phyloP scores from a whole-genome alignment of 495 filamentous ascomycete genomes.

The Penicillium paxilli region DNA sequence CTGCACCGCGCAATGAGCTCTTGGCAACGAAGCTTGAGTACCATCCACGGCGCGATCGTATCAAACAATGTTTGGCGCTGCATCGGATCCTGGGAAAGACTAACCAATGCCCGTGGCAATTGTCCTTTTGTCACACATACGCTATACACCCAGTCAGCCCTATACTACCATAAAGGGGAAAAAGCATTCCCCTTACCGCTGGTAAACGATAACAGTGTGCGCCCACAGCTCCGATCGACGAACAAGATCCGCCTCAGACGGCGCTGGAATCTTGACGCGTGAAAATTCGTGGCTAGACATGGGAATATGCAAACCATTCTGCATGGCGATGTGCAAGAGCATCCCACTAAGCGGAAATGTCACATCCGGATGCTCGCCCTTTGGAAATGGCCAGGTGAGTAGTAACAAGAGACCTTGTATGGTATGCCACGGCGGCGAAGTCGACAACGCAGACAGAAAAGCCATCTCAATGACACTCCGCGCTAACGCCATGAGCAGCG shows the following conservation, averaged over 20 bases:
- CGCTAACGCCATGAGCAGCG: constrained; percentile 37
- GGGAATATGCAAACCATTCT: constrained; percentile 50
- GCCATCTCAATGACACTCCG: constrained; percentile 46
- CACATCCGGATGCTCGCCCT: constrained; percentile 41
- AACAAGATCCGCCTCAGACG: constrained; percentile 35
- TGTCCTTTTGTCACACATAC: constrained; percentile 42
- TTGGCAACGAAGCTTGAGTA: constrained; percentile 34
- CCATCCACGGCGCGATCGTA: constrained; percentile 32
- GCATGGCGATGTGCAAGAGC: constrained; percentile 49
- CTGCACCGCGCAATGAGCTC: constrained; percentile 38
- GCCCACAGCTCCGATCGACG: constrained; percentile 46
- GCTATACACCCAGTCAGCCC: constrained; percentile 8
- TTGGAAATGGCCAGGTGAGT: constrained; percentile 52
- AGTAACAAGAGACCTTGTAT: constrained; percentile 51
- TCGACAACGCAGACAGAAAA: constrained; percentile 38
- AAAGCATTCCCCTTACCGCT: constrained; percentile 25
- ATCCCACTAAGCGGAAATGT: constrained; percentile 43
- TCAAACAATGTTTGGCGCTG: constrained; percentile 34
- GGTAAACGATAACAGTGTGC: constrained; percentile 42
- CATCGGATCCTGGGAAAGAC: constrained; percentile 35
- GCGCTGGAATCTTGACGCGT: constrained; percentile 31
- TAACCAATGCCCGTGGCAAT: constrained; percentile 29
- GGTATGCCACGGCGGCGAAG: constrained; percentile 40
- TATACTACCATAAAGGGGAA: background rate
- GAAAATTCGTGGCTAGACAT: constrained; percentile 51